Percentiles rank a stretch among this genome's conserved stretches.
Evolutionary conservation across 2,329 filamentous ascomycete genomes (phyloP).

Genomic region (Achaetomium macrosporum): DNA sequence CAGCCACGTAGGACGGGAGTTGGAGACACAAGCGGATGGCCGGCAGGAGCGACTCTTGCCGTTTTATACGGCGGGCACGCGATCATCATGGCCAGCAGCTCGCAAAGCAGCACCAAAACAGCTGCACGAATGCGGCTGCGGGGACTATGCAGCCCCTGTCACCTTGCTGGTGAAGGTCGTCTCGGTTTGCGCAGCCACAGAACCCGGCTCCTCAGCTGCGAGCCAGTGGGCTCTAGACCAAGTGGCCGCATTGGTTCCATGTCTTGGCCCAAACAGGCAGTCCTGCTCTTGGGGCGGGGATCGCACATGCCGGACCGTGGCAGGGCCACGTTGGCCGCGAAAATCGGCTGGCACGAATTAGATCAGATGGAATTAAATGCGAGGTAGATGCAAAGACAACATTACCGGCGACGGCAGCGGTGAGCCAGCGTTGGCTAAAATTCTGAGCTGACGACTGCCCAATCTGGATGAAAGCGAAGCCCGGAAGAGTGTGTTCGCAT

Average conservation of each 20-base stretch:
- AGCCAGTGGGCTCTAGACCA: not conserved
- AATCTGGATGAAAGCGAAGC: conserved; percentile 24
- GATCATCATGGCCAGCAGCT: conserved; percentile 10
- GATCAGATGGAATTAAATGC: not conserved
- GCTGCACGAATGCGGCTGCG: conserved; percentile 11
- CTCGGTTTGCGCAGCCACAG: conserved; percentile 13
- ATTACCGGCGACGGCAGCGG: conserved; percentile 3
- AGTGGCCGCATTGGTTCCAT: not conserved
- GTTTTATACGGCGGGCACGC: conserved; percentile 13
- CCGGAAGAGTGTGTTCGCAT: not conserved
- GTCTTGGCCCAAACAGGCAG: conserved; percentile 4
- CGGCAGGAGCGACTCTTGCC: conserved; percentile 1
- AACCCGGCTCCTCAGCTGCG: not conserved
- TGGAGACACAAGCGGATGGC: not conserved
- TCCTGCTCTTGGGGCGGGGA: conserved; percentile 2
- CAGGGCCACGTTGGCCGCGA: not conserved
- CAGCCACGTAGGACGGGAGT: not conserved
- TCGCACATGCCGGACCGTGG: not conserved
- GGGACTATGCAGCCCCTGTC: conserved; percentile 11
- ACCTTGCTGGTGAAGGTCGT: not conserved
- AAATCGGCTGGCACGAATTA: not conserved
- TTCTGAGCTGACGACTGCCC: conserved; percentile 19
- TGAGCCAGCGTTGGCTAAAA: conserved; percentile 14
- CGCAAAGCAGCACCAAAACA: conserved; percentile 11
- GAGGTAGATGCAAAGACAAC: not conserved